These are phyloP conservation scores for Solanum sitiens DNA, from an alignment of 257 asterid species.

Conservation along the genomic window DNA sequence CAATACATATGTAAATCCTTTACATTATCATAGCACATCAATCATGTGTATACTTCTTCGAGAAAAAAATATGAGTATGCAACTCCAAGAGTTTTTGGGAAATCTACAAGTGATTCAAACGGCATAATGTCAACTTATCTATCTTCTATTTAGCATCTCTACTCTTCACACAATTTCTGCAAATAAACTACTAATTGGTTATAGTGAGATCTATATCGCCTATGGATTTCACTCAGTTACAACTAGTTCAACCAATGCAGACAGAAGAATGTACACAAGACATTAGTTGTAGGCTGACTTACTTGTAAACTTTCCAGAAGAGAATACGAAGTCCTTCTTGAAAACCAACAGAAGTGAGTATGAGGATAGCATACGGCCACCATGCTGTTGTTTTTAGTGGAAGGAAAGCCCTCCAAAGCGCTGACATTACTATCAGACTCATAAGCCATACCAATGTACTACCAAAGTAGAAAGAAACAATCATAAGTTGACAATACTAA, in stretches of 20 bases:
- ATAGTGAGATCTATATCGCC: neutral
- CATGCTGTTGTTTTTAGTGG: constrained; percentile 50
- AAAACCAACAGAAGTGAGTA: constrained; percentile 60
- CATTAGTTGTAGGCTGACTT: neutral
- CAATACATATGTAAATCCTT: neutral
- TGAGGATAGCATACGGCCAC: constrained; percentile 56
- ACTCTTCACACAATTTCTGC: neutral
- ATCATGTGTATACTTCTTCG: neutral
- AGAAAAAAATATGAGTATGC: neutral
- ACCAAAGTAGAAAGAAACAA: neutral
- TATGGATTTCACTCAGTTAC: neutral
- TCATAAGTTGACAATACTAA: neutral
- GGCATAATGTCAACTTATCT: neutral
- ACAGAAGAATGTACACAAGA: neutral
- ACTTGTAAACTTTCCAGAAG: constrained; percentile 75
- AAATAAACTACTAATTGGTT: neutral
- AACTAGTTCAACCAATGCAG: neutral
- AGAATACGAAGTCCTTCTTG: constrained; percentile 77
- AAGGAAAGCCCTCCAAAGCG: constrained; percentile 78
- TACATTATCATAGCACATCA: neutral
- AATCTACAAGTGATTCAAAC: neutral
- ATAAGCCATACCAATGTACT: constrained; percentile 84
- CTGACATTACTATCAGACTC: constrained; percentile 78
- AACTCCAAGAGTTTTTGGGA: neutral
- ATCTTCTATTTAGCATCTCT: neutral